Percentiles rank a stretch among this genome's conserved stretches.
Evolutionary conservation across 805 yeast species (phyloP).

Genomic region (Candida glaebosa): DNA sequence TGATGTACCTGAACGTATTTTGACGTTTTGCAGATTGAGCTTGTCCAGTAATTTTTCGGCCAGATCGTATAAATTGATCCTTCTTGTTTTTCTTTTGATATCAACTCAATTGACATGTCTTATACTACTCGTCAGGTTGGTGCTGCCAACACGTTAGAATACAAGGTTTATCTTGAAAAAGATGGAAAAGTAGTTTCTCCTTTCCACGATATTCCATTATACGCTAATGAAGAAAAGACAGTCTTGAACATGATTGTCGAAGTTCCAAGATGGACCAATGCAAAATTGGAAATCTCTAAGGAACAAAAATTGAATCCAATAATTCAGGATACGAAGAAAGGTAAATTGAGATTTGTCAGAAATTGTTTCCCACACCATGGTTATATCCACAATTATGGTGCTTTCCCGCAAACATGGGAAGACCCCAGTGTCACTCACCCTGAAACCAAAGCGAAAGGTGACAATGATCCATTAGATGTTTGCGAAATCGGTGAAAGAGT

Average conservation of each 20-base stretch:
- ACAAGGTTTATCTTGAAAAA: constrained; percentile 85
- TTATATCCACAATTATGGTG: constrained; percentile 97
- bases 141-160: constrained; percentile 92
- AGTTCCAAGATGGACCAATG: constrained; percentile 98
- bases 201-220: constrained; percentile 75
- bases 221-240: constrained; percentile 89
- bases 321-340: constrained; percentile 96
- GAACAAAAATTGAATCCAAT: constrained; percentile 86
- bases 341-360: constrained; percentile 91
- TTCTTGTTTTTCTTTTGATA: not conserved
- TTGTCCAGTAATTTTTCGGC: constrained; percentile 1
- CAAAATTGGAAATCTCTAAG: constrained; percentile 92
- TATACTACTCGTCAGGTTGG: constrained; percentile 92
- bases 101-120: constrained; percentile 42
- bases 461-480: constrained; percentile 88
- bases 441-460: constrained; percentile 70
- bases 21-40: not conserved
- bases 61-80: not conserved
- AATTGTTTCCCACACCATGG: constrained; percentile 99
- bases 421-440: constrained; percentile 60
- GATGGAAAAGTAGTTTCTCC: constrained; percentile 94
- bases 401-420: constrained; percentile 94
- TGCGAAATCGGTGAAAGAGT: constrained; percentile 49
- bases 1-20: not conserved
- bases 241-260: constrained; percentile 82